These are phyloP conservation scores for Dendrobium chrysotoxum DNA, from an alignment of 106 monocot species.

Conservation along the genomic window DNA sequence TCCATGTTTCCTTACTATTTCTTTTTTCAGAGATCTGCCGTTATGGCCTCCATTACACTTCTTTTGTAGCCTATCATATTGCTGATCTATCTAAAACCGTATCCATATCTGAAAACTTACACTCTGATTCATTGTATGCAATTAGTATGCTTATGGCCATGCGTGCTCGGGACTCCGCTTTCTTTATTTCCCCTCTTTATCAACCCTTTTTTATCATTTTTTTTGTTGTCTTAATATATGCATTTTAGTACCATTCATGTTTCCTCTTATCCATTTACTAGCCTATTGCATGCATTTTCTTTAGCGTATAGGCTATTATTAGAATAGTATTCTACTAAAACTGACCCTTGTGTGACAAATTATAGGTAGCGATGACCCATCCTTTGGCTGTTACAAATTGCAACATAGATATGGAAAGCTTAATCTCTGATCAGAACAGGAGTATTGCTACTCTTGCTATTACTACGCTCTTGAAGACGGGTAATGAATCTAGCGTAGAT, in stretches of 20 bases:
- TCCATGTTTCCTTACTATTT: neutral
- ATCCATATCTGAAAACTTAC: neutral
- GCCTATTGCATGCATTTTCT: neutral
- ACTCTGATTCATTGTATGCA: neutral
- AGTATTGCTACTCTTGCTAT: constrained; percentile 99
- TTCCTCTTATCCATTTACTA: neutral
- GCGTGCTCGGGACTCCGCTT: neutral
- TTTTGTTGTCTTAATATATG: neutral
- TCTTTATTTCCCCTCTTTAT: neutral
- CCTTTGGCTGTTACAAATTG: constrained; percentile 96
- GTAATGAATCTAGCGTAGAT: constrained; percentile 97
- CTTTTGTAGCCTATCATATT: neutral
- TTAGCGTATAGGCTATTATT: neutral
- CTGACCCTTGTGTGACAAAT: neutral
- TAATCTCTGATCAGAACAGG: constrained; percentile 97
- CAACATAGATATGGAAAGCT: constrained; percentile 99
- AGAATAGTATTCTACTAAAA: neutral
- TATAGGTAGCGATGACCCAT: constrained; percentile 95
- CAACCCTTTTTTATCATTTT: neutral
- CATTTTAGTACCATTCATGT: neutral
- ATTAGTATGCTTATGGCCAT: neutral
- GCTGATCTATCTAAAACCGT: neutral
- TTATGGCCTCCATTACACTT: neutral
- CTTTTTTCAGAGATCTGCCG: neutral
- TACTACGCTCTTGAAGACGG: constrained; percentile 94